These are phyloP conservation scores for Penicillium crystallinum DNA, from an alignment of 495 filamentous ascomycete species.

Conservation along the genomic window DNA sequence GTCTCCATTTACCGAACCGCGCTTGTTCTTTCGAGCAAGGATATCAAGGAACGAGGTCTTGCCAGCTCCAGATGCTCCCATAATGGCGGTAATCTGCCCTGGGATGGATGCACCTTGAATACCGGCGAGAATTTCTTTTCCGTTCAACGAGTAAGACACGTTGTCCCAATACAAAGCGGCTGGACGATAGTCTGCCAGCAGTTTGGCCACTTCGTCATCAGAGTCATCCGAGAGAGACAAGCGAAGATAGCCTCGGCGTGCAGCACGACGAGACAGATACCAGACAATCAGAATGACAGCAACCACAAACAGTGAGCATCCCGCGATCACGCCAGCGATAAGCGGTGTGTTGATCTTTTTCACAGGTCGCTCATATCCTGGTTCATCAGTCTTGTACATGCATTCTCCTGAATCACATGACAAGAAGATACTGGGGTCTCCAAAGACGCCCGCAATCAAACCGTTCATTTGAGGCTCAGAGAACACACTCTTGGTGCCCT, in stretches of 20 bases:
- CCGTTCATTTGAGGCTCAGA: constrained; percentile 86
- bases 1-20: constrained; percentile 69
- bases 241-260: constrained; percentile 59
- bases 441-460: constrained; percentile 81
- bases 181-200: constrained; percentile 86
- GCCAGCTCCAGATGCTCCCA: constrained; percentile 95
- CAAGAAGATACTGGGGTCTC: constrained; percentile 80
- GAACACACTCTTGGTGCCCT: constrained; percentile 65
- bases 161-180: constrained; percentile 85
- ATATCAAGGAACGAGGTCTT: constrained; percentile 98
- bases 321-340: constrained; percentile 91
- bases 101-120: constrained; percentile 82
- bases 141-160: constrained; percentile 80
- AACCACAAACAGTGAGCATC: constrained; percentile 79
- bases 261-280: constrained; percentile 74
- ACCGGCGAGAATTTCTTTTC: constrained; percentile 75
- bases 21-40: constrained; percentile 95
- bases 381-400: constrained; percentile 83
- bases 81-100: constrained; percentile 91
- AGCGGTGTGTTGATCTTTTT: constrained; percentile 97
- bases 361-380: constrained; percentile 80
- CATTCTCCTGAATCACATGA: constrained; percentile 86
- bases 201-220: constrained; percentile 79
- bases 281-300: constrained; percentile 76
- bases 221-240: constrained; percentile 79